Conservation (phyloP, 2,329 filamentous ascomycete genomes). For the Myriangium duriaei region DNA sequence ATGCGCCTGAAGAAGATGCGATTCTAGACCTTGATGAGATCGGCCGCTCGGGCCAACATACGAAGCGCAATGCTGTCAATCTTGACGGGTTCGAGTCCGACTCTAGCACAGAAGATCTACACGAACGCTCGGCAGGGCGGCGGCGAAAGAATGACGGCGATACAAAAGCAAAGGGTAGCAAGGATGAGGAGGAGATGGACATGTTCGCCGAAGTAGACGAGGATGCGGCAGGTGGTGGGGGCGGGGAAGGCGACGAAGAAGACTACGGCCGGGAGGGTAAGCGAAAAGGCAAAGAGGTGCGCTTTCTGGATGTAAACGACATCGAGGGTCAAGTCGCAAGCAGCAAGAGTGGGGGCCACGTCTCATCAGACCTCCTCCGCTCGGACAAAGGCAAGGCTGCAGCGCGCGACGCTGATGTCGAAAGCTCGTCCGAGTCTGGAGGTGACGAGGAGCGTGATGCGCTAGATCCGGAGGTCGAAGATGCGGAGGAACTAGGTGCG, state of each 20-base stretch:
- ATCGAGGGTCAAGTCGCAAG: slow-evolving; percentile 69
- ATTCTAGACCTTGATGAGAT: slow-evolving; percentile 89
- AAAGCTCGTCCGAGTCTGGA: slow-evolving; percentile 44
- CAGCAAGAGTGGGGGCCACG: slow-evolving; percentile 62
- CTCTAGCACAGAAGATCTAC: slow-evolving; percentile 79
- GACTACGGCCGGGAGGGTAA: slow-evolving; percentile 39
- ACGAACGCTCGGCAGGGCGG: slow-evolving; percentile 54
- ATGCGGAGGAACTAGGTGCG: slow-evolving; percentile 82
- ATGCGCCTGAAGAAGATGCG: slow-evolving; percentile 60
- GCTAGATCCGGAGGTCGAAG: slow-evolving; percentile 50
- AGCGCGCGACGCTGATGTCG: slow-evolving; percentile 50
- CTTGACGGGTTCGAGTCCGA: slow-evolving; percentile 95
- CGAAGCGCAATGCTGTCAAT: slow-evolving; percentile 89
- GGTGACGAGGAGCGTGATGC: slow-evolving; percentile 55
- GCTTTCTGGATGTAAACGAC: slow-evolving; percentile 47
- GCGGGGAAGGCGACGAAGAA: slow-evolving; percentile 39
- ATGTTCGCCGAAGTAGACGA: slow-evolving; percentile 71
- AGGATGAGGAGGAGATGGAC: slow-evolving; percentile 55
- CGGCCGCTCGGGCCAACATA: slow-evolving; percentile 55
- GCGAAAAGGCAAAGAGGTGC: slow-evolving; percentile 51
- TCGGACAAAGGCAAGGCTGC: slow-evolving; percentile 34
- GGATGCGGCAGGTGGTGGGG: slow-evolving; percentile 31
- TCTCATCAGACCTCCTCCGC: slow-evolving; percentile 44
- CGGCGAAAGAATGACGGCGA: slow-evolving; percentile 27
- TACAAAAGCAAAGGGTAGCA: slow-evolving; percentile 29